A percentile compares a stretch with the other conserved stretches of the same genome.
Evolutionary conservation across 768 basidiomycete species (phyloP).

Genomic region (Serendipita sp.): DNA sequence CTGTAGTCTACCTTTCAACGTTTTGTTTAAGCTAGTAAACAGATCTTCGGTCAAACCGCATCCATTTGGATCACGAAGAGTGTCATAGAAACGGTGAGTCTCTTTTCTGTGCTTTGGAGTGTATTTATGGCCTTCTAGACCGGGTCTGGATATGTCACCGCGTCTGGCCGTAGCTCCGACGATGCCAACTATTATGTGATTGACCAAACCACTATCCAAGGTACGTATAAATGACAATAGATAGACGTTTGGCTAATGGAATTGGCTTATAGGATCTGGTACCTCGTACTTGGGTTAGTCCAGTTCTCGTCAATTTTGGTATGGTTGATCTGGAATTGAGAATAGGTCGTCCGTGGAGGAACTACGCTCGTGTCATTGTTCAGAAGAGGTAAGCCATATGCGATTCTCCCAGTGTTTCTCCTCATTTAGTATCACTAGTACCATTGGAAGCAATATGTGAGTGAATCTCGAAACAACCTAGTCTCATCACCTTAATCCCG

Average conservation of each 20-base stretch:
- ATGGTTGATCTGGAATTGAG: background rate
- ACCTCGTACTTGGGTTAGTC: conserved; percentile 22
- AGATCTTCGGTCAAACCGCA: conserved; percentile 6
- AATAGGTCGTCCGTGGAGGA: background rate
- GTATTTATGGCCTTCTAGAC: conserved; percentile 10
- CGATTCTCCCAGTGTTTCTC: conserved; percentile 14
- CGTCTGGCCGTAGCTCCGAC: conserved; percentile 25
- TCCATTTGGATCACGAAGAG: conserved; percentile 5
- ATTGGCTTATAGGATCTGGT: background rate
- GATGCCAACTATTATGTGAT: conserved; percentile 28
- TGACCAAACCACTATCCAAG: conserved; percentile 20
- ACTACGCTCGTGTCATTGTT: conserved; percentile 1
- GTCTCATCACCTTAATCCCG: conserved; percentile 5
- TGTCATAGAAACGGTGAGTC: conserved; percentile 5
- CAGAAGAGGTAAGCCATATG: background rate
- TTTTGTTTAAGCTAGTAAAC: background rate
- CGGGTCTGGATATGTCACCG: conserved; percentile 31
- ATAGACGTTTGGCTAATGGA: background rate
- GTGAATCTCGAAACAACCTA: background rate
- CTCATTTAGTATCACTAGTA: conserved; percentile 26
- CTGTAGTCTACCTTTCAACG: conserved; percentile 21
- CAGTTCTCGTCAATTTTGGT: conserved; percentile 17
- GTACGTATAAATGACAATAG: conserved; percentile 25
- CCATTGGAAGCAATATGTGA: conserved; percentile 20
- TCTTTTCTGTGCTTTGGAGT: background rate